Conservation (phyloP, 257 asterid species). For the Solanum corneliomulleri region DNA sequence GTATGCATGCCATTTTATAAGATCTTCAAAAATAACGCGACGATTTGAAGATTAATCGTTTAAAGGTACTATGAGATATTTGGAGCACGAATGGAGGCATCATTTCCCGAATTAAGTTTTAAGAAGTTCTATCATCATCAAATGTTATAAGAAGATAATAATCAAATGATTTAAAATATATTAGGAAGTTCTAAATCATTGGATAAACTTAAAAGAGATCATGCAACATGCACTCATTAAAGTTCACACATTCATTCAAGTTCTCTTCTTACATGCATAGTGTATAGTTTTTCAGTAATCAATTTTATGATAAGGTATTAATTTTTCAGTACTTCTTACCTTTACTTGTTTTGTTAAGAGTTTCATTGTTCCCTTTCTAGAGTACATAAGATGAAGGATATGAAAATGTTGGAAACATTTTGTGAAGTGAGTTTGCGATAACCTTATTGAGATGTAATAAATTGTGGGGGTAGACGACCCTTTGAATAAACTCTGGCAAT, state of each 20-base stretch:
- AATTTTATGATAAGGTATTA: too few species aligned
- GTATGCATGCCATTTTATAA: conserved; percentile 82
- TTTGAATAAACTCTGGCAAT: not conserved
- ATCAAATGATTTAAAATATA: not conserved
- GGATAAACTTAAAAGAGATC: not conserved
- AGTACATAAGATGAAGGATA: not conserved
- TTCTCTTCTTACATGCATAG: not conserved
- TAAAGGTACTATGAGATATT: conserved; percentile 31
- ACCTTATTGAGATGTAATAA: not conserved
- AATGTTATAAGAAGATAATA: not conserved
- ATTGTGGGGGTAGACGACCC: not conserved
- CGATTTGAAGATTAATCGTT: conserved; percentile 53
- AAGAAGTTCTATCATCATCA: not conserved
- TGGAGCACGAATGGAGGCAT: not conserved
- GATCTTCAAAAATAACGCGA: conserved; percentile 88
- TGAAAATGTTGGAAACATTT: not conserved
- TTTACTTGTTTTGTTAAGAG: not conserved
- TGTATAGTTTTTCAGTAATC: not conserved
- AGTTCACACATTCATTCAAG: too few species aligned
- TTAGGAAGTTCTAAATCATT: not conserved
- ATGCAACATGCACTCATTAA: not conserved
- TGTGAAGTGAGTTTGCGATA: not conserved
- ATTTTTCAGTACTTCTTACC: too few species aligned
- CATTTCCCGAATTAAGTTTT: not conserved
- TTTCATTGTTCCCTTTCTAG: not conserved